phyloP scores from a whole-genome alignment of 768 basidiomycete genomes.

The Boletus patriciae region DNA sequence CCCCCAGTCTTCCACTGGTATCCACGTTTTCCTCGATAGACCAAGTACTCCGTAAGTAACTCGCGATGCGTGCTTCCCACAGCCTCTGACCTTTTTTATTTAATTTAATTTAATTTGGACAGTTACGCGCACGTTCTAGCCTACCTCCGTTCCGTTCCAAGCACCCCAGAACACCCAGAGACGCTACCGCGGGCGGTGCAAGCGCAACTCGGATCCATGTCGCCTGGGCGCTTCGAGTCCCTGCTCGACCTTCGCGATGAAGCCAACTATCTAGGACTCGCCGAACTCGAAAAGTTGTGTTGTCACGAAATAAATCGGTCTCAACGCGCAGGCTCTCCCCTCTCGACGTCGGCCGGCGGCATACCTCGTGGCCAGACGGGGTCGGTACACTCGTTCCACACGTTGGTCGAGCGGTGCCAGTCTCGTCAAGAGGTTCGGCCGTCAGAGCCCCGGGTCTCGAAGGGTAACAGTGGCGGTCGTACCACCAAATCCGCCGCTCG shows the following conservation, averaged over 20 bases:
- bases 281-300: slow-evolving; percentile 64
- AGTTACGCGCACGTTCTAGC: slow-evolving; percentile 72
- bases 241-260: slow-evolving; percentile 80
- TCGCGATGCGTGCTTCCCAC: neutral
- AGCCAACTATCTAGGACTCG: slow-evolving; percentile 70
- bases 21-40: slow-evolving; percentile 79
- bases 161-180: slow-evolving; percentile 47
- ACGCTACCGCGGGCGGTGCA: slow-evolving; percentile 59
- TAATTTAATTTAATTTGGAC: neutral
- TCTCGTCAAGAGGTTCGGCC: slow-evolving; percentile 16
- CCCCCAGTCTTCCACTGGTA: slow-evolving; percentile 41
- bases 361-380: slow-evolving; percentile 42
- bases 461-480: neutral
- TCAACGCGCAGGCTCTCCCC: slow-evolving; percentile 41
- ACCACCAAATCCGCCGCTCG: neutral
- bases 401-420: slow-evolving; percentile 56
- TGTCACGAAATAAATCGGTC: slow-evolving; percentile 60
- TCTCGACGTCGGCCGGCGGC: slow-evolving; percentile 41
- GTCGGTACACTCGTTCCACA: slow-evolving; percentile 61
- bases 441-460: slow-evolving; percentile 8
- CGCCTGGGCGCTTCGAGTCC: slow-evolving; percentile 54
- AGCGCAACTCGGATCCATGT: slow-evolving; percentile 41
- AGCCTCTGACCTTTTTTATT: slow-evolving; percentile 1
- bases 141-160: slow-evolving; percentile 63
- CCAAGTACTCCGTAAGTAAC: slow-evolving; percentile 74